Evolutionary conservation across 345 rosid species (phyloP), one percentile per base, ranked within the genome.

Genomic region (Rhodamnia rubescens): DNA sequence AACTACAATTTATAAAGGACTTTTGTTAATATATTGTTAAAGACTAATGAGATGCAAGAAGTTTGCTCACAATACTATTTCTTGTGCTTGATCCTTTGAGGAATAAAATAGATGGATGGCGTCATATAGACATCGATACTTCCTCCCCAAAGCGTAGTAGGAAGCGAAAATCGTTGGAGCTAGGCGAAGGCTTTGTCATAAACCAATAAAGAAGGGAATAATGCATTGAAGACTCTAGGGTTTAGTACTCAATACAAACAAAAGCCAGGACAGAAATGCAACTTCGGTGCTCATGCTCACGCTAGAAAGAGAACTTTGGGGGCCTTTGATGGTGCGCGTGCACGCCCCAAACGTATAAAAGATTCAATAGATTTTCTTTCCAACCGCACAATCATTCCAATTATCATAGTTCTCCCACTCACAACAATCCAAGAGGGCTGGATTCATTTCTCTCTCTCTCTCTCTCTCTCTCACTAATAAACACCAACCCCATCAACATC

Each of bases 251-350:
- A 27, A 50, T 52, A 81, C 24, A 50, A 81, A 56, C 84, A 82
- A 50, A 52, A 56, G 26, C 56, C 27, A 53, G 53, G 59, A 29
- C 44, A 16, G 26, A 82, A 82, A 52, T 82, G 49, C 56, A 42
- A 16, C 47, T 10, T 50, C 74, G n/a, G 85, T 84, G 81, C 85
- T 85, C 86, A 74, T 75, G 83, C 86, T 85, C 75, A 54, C 83
- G 74, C 61, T 40, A 42, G 53, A 55, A 47, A 47, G 83, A 85
- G 64, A 85, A 40, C 11, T 69, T 69, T 82, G 74, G 26, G 84
- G 59, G 52, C 8, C 49, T 44, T 44, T n/a, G n/a, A 36, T 83
- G 56, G 74, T 55, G 84, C 78, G 85, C 85, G 36, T 59, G 85
- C 78, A 27, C 85, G 49, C 64, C 80, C 80, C 20, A 84, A 47